These are phyloP conservation scores for Rosa rugosa DNA, from an alignment of 306 rosid species.

Conservation along the genomic window DNA sequence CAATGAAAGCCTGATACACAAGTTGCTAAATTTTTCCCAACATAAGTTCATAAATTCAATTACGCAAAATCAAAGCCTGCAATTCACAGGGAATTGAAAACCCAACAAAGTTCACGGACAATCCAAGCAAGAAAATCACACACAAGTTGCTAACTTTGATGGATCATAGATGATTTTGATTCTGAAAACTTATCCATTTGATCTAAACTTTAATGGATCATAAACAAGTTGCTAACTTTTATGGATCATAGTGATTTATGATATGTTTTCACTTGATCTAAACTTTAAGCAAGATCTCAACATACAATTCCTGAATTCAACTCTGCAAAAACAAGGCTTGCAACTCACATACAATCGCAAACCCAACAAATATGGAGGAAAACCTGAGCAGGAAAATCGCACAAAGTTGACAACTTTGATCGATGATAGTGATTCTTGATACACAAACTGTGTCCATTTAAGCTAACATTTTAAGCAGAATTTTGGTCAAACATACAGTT, in stretches of 20 bases:
- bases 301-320: background rate
- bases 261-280: background rate
- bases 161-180: background rate
- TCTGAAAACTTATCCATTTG: background rate
- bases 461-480: background rate
- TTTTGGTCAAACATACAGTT: background rate
- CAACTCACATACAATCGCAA: background rate
- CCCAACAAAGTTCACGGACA: background rate
- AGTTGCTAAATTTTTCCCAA: background rate
- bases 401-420: background rate
- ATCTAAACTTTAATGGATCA: background rate
- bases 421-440: background rate
- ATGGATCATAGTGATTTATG: background rate
- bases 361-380: background rate
- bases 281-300: background rate
- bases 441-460: background rate
- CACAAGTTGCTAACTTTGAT: background rate
- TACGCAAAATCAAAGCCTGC: background rate
- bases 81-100: background rate
- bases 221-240: background rate
- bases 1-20: background rate
- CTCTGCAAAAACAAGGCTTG: background rate
- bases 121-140: background rate
- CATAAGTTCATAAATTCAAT: background rate
- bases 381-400: background rate